Evolutionary conservation across 169 alveolate species (phyloP), one percentile per base, ranked within the genome.

Genomic region (Plasmodium yoelii): DNA sequence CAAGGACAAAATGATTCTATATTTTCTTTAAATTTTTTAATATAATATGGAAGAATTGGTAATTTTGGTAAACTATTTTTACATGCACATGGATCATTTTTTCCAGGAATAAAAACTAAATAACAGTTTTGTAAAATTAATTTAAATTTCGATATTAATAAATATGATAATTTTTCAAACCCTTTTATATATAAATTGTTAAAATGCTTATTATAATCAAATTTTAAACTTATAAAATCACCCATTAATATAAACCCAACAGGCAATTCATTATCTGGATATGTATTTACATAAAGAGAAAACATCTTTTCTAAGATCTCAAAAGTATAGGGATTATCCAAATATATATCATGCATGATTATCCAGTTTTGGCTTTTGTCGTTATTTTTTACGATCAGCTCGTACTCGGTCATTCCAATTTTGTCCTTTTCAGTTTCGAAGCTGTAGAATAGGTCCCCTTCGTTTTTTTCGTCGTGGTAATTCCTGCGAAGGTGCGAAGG

Each of bases 191-290:
- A 84, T n/a, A 71, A 28, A 53, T 60, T 69, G 46, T 75, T 67
- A 49, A 75, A 75, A 51, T 64, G 63, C 28, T 59, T 84, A 22
- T 84, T 70, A 44, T 84, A 70, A 9, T 84, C 91, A 44, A 84
- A 84, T 28, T 71, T 84, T 42, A 84, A 57, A 42, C 91, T 84
- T 19, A 55, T 60, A 69, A 93, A 93, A 67, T 93, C 92, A 0
- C 96, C 96, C 96, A 93, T 93, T 26, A 93, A 73, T 26, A 93
- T 80, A 65, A 93, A 91, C 0, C 96, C 96, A 5, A 72, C 63
- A 5, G 96, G 96, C 46, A 93, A 65, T 28, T 87, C 93, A 44
- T 93, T 88, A 3, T 71, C 84, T 8, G 77, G 92, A 8, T 93
- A 93, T 84, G 94, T 84, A 34, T 57, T 88, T 18, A 89, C 87